These are phyloP conservation scores for Ceratocystis alfenasii DNA, from an alignment of 2,329 filamentous ascomycete species.

Conservation along the genomic window DNA sequence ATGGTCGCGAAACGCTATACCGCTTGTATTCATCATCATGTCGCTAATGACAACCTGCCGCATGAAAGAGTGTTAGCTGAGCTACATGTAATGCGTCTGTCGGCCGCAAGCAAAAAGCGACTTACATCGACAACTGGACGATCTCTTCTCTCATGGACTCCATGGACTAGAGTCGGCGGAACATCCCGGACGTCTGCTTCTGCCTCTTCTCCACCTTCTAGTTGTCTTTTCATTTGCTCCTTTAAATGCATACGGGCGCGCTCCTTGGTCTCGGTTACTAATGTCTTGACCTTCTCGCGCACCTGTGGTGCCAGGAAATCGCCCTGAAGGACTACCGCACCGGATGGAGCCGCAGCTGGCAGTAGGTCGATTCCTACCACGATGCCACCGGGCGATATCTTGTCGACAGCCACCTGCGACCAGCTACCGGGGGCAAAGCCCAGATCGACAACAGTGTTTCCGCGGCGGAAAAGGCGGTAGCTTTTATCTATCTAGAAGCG, in stretches of 20 bases:
- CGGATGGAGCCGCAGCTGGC: constrained; percentile 77
- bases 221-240: constrained; percentile 22
- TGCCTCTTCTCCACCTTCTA: constrained; percentile 23
- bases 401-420: constrained; percentile 69
- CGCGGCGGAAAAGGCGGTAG: constrained; percentile 63
- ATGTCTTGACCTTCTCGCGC: constrained; percentile 64
- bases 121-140: constrained; percentile 17
- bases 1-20: constrained; percentile 75
- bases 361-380: constrained; percentile 91
- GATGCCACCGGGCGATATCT: constrained; percentile 62
- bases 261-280: constrained; percentile 49
- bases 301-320: constrained; percentile 71
- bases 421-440: constrained; percentile 67
- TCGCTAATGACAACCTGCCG: constrained; percentile 77
- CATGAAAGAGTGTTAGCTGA: background rate
- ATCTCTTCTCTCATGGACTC: background rate
- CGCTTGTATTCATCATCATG: constrained; percentile 99
- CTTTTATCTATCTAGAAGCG: constrained; percentile 60
- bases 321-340: constrained; percentile 89
- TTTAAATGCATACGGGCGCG: constrained; percentile 16
- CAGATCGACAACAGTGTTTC: constrained; percentile 82
- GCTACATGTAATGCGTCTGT: background rate
- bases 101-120: background rate
- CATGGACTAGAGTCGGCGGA: background rate
- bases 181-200: constrained; percentile 22